Percentiles rank a stretch among this genome's conserved stretches.
Conservation (phyloP, 192 early-diverging fungal species). For the Borealophlyctis nickersoniae region DNA sequence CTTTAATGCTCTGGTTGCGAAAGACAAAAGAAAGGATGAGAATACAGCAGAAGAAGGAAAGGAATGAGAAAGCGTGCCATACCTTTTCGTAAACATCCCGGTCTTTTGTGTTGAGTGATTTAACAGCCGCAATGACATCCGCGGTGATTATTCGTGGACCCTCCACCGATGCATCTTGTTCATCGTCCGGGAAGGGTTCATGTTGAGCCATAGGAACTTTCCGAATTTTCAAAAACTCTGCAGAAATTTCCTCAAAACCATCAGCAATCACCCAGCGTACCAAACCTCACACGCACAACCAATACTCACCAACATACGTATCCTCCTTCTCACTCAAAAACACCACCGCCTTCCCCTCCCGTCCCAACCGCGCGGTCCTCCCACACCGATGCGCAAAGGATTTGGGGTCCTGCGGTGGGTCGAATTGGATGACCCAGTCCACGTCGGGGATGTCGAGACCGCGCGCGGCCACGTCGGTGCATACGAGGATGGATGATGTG, state of each 20-base stretch:
- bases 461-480: constrained; percentile 93
- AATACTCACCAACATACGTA: constrained; percentile 80
- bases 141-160: not conserved
- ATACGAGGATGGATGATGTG: constrained; percentile 73
- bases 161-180: constrained; percentile 11
- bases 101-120: constrained; percentile 60
- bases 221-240: constrained; percentile 67
- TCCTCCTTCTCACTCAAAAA: constrained; percentile 80
- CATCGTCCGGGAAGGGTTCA: constrained; percentile 4
- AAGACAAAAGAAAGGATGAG: too few species aligned
- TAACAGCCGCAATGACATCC: constrained; percentile 53
- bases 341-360: constrained; percentile 80
- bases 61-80: constrained; percentile 1
- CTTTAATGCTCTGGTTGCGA: constrained; percentile 63
- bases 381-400: constrained; percentile 94
- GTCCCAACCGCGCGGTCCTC: constrained; percentile 85
- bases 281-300: too few species aligned
- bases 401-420: constrained; percentile 95
- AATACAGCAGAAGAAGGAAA: too few species aligned
- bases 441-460: constrained; percentile 96
- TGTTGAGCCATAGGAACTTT: constrained; percentile 73
- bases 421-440: constrained; percentile 90
- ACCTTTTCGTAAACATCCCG: constrained; percentile 69
- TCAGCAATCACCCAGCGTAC: too few species aligned
- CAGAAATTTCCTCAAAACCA: too few species aligned